phyloP scores from a whole-genome alignment of 164 flowering plant species.

The Berberis thunbergii region DNA sequence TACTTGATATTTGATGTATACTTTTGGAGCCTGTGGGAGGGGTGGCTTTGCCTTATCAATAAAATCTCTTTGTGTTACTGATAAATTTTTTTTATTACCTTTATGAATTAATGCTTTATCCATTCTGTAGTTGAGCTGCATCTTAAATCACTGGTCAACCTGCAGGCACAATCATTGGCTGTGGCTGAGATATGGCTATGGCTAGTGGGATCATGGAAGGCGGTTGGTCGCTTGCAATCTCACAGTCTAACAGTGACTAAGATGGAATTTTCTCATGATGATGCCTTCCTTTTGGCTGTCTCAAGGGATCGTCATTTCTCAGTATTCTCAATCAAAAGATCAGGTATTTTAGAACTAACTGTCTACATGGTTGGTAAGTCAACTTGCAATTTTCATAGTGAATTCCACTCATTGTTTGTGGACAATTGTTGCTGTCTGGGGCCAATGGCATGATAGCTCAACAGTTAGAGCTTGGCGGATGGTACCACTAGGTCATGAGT shows the following conservation, averaged over 20 bases:
- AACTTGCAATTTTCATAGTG: background rate
- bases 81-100: background rate
- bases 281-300: slow-evolving; percentile 67
- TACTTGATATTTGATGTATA: no score
- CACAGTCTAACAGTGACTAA: slow-evolving; percentile 89
- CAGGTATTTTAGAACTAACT: slow-evolving; percentile 34
- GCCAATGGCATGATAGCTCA: background rate
- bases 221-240: slow-evolving; percentile 81
- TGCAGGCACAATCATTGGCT: slow-evolving; percentile 78
- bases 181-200: slow-evolving; percentile 96
- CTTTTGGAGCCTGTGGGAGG: no score
- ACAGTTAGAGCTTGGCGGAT: no score
- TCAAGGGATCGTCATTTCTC: slow-evolving; percentile 97
- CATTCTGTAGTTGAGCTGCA: background rate
- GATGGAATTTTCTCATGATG: slow-evolving; percentile 80
- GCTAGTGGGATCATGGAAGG: slow-evolving; percentile 92
- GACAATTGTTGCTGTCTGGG: background rate
- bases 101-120: background rate
- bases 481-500: no score
- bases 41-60: no score
- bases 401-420: background rate
- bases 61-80: background rate
- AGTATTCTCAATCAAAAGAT: slow-evolving; percentile 45
- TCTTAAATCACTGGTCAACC: slow-evolving; percentile 5
- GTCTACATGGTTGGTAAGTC: background rate